Conservation (phyloP, 2,329 filamentous ascomycete genomes). For the Phialophora verrucosa region DNA sequence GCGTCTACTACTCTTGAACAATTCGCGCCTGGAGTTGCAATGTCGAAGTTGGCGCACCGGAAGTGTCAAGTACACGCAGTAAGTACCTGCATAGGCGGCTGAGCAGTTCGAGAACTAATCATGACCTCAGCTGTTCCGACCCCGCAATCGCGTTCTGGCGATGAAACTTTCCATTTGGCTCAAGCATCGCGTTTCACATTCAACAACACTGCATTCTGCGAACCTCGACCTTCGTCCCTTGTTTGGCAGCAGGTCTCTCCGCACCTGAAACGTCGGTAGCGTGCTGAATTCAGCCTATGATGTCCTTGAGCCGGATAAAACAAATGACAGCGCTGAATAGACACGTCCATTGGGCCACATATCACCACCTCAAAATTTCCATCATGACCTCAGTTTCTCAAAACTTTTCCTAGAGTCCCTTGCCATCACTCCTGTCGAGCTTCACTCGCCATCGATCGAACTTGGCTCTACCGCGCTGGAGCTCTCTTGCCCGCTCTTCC, state of each 20-base stretch:
- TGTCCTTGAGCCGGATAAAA: constrained; percentile 15
- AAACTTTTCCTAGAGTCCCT: background rate
- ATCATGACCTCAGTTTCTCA: constrained; percentile 8
- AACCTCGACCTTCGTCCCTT: background rate
- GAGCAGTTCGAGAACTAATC: background rate
- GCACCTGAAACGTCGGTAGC: constrained; percentile 9
- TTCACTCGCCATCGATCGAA: background rate
- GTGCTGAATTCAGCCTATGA: constrained; percentile 21
- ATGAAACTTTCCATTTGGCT: background rate
- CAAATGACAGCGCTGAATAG: background rate
- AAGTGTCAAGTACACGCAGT: background rate
- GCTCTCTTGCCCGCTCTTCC: background rate
- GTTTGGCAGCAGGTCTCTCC: background rate
- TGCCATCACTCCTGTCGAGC: constrained; percentile 1
- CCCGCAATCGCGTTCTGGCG: constrained; percentile 10
- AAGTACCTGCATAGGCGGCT: background rate
- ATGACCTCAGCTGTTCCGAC: background rate
- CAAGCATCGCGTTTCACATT: background rate
- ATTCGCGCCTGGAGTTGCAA: background rate
- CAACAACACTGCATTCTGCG: background rate
- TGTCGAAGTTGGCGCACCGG: background rate
- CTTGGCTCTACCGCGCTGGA: background rate
- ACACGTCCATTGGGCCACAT: constrained; percentile 9
- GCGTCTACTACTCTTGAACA: background rate
- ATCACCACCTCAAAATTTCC: constrained; percentile 3